Evolutionary conservation across 495 filamentous ascomycete genomes (phyloP), one percentile per base, ranked within the genome.

Genomic region (Tuber microsphaerosporum): DNA sequence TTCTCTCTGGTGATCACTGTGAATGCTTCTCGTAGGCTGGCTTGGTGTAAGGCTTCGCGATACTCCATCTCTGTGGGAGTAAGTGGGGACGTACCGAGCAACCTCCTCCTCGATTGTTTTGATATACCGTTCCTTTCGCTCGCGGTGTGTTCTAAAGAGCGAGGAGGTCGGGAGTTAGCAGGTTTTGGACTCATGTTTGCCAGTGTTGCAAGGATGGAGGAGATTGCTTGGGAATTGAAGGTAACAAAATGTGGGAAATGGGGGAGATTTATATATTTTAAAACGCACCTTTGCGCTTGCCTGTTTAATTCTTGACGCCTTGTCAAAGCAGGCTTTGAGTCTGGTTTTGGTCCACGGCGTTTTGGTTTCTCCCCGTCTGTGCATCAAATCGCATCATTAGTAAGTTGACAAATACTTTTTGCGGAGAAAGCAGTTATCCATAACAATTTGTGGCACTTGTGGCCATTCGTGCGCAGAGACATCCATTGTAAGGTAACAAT

Each of bases 41-140:
- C 73, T 22, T 81, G 79, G 44, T 83, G 83, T 70, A 87, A 80
- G 82, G 84, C 81, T 68, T 86, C 84, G 48, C 84, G 84, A 70
- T 88, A 85, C 75, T 87, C 85, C 81, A 75, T 86, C 85, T 81
- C 89, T 61, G 65, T 75, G 69, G 77, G 70, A 72, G 85, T 56
- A 75, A 72, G 85, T 56, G 80, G 70, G 74, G 71, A 70, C 80
- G 65, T 82, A 82, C 72, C 92, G 91, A 34, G 93, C 87, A 12
- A 97, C 90, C 84, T 97, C 93, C 80, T 93, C 91, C 83, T 98
- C 94, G 74, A 98, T 88, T n/a, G 90, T 88, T 84, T 93, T 93
- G 87, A 97, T 94, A 82, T 98, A 97, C 80, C 92, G 89, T 84
- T 97, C 95, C 83, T 98, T 98, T 75, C 95, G 91, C 84, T 99